Base-by-base conservation (phyloP, 768 basidiomycete species). In the Agaricus blazei region DNA sequence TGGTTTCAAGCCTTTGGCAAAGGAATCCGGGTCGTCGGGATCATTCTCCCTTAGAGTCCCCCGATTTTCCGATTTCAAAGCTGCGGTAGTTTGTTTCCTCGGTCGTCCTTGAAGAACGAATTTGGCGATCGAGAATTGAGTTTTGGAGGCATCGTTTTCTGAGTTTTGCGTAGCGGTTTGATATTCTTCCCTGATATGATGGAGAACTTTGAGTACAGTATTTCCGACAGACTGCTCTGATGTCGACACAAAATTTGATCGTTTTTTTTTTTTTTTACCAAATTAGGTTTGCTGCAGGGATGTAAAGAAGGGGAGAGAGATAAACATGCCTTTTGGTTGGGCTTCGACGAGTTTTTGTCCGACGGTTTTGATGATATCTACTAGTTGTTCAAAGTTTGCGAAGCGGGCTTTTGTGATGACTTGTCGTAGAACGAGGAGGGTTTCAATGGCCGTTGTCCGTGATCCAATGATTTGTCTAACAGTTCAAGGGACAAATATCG, bases 101-200 rank as follows among this genome's bases (percentile, higher is more conserved):
- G 88, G 86, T 62, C 89, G 88, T 26, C 90, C 89, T 66, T 87
- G 81, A 4, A 86, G 73, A n/a, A 93, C 85, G 59, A 93, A 92
- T 65, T 86, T 88, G 15, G 89, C 79, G 54, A 93, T 90, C 26
- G 90, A 89, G 64, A 87, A 86, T 27, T 50, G 51, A 9, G 76
- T 72, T 15, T 72, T 66, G 26, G 64, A 58, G 27, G 74, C 65
- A 28, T 73, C 64, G 1, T 71, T 64, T 6, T 74, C 64, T 0
- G 73, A 67, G 52, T 75, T 82, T 60, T 71, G 75, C 12, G 78
- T 83, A 1, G 92, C 92, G 3, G 94, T 90, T 58, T 88, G 79
- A 68, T 93, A 95, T 66, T 99, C 97, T 70, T 99, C 97, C 48
- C 93, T 83, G 55, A 99, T 88, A 64, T 97, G 89, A 66, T 95